Evolutionary conservation across 345 rosid genomes (phyloP).

Genomic region (Heritiera littoralis): DNA sequence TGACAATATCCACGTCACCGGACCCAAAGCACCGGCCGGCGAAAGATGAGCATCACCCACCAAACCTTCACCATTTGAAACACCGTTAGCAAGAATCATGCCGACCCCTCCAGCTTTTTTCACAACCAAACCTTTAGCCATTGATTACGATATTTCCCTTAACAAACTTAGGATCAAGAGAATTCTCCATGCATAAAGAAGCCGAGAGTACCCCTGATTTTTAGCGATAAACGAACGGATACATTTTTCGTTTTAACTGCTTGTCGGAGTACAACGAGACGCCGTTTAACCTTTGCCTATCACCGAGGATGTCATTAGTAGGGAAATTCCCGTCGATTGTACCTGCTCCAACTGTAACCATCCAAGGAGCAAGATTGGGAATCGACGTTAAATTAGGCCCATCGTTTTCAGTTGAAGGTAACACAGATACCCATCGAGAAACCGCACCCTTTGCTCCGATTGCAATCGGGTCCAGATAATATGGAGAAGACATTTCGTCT

Average conservation of each 20-base stretch:
- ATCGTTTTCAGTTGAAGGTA: constrained; percentile 67
- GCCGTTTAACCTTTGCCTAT: constrained; percentile 60
- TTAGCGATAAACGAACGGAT: constrained; percentile 69
- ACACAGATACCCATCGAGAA: constrained; percentile 49
- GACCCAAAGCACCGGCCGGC: constrained; percentile 79
- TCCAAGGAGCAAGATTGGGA: constrained; percentile 77
- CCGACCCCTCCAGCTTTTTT: constrained; percentile 84
- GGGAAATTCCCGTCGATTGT: constrained; percentile 81
- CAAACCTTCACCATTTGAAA: constrained; percentile 77
- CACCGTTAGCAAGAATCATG: constrained; percentile 80
- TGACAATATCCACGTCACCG: constrained; percentile 59
- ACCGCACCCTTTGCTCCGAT: constrained; percentile 70
- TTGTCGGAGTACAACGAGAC: constrained; percentile 67
- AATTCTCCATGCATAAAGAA: constrained; percentile 76
- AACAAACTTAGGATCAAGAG: constrained; percentile 60
- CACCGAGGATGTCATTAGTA: constrained; percentile 56
- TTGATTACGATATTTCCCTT: constrained; percentile 73
- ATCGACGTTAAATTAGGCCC: constrained; percentile 79
- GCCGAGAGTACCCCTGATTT: constrained; percentile 55
- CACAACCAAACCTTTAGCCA: constrained; percentile 79
- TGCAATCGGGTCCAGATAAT: constrained; percentile 82
- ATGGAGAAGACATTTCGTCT: constrained; percentile 66
- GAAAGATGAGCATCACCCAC: constrained; percentile 81
- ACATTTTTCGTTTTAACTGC: constrained; percentile 58
- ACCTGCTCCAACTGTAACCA: constrained; percentile 71